Percentiles rank a stretch among this genome's conserved stretches.
These are phyloP conservation scores for Monilinia fructicola DNA, from an alignment of 2,329 filamentous ascomycete genomes.

Conservation along the genomic window DNA sequence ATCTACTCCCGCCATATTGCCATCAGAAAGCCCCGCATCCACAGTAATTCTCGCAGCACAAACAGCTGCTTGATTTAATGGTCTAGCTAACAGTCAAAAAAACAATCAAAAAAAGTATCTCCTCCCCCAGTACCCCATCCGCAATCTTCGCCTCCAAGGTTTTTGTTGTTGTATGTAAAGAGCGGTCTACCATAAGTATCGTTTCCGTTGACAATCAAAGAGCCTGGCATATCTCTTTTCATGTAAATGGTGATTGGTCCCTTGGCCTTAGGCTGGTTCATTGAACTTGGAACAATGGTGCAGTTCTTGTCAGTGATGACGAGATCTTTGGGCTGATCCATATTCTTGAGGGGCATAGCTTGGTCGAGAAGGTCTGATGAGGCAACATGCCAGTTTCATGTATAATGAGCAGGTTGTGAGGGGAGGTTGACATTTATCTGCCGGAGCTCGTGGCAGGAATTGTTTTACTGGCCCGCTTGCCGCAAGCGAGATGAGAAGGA, in stretches of 20 bases:
- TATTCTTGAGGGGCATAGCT: background rate
- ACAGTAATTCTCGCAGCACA: background rate
- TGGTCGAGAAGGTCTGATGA: accelerated
- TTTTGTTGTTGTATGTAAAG: background rate
- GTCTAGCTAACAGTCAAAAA: background rate
- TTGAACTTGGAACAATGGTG: background rate
- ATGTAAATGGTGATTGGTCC: background rate
- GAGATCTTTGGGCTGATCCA: background rate
- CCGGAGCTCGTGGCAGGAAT: background rate
- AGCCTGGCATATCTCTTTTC: background rate
- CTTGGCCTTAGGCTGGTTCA: background rate
- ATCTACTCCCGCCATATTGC: too few species aligned
- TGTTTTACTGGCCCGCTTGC: background rate
- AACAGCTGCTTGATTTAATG: too few species aligned
- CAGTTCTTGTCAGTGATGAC: background rate
- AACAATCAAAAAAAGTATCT: background rate
- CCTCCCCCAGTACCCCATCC: background rate
- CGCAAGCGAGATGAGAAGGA: background rate
- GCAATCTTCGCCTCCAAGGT: background rate
- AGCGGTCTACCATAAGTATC: background rate
- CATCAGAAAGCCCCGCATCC: too few species aligned
- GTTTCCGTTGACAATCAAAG: background rate
- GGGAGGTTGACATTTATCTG: background rate
- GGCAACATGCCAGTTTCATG: background rate
- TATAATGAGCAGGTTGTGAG: background rate